Evolutionary conservation across 106 monocot species (phyloP), one percentile per base, ranked within the genome.

Genomic region (Dendrobium chrysotoxum): DNA sequence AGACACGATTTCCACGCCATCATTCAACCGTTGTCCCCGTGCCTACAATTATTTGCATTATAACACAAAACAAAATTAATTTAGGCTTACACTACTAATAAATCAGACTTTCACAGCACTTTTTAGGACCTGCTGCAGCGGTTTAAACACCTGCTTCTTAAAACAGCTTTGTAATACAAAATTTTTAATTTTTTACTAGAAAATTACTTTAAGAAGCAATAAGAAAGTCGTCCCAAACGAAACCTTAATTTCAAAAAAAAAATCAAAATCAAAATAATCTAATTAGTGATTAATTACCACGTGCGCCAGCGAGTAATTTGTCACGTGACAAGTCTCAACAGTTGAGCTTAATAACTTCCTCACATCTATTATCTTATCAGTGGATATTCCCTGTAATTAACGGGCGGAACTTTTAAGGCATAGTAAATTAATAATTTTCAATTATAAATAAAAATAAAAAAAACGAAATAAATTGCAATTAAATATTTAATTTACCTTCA

Each of bases 361-460:
- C 85, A 96, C 92, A 80, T 96, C 96, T 38, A 96, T 45, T 26
- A 94, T 81, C 79, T 81, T 93, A 75, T 96, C 96, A 50, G 96
- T 92, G 20, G 96, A 96, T 68, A 96, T 92, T 61, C 96, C 93
- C 96, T 96, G 44, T 66, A 1, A 83, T 70, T 79, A 66, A 26
- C 44, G 23, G 1, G 15, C 57, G n/a, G 7, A 21, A 67, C 12
- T 30, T 28, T n/a, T 8, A 78, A 53, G 18, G 39, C 41, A 0
- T 41, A 3, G 80, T 1, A 20, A 39, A 26, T 28, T 84, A 65
- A 23, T 5, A 77, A 30, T 40, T 78, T 9, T 0, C 53, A 68
- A n/a, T 72, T 40, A 54, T 18, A 77, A 71, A 71, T 30, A 84
- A 72, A 65, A 28, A 79, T 23, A 40, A 45, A 66, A 1, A 11